Percentiles rank a stretch among this genome's conserved stretches.
Evolutionary conservation across 768 basidiomycete species (phyloP).

Genomic region (Multifurca ochricompacta): DNA sequence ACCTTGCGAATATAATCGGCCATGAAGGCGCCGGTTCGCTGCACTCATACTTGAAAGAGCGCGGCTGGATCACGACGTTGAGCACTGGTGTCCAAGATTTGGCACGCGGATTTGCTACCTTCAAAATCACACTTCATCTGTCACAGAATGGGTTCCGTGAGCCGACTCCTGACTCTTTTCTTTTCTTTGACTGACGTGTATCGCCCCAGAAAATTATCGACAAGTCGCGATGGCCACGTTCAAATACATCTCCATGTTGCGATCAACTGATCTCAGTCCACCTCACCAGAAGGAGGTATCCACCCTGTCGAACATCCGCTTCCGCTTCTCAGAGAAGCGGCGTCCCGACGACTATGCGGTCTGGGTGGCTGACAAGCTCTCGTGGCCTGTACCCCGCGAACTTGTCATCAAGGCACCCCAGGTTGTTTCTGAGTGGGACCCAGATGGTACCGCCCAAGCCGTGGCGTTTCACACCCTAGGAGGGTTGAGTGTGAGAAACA

Average conservation of each 20-base stretch:
- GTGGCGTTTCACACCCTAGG: constrained; percentile 60
- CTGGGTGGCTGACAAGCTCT: constrained; percentile 65
- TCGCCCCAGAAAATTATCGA: constrained; percentile 58
- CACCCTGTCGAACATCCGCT: constrained; percentile 61
- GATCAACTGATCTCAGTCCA: constrained; percentile 49
- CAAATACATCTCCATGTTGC: constrained; percentile 71
- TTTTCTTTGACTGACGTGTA: constrained; percentile 7
- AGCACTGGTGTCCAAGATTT: constrained; percentile 61
- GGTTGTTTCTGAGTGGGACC: constrained; percentile 69
- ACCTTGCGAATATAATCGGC: constrained; percentile 76
- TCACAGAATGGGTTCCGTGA: constrained; percentile 82
- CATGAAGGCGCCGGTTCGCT: constrained; percentile 93
- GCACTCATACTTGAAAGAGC: constrained; percentile 80
- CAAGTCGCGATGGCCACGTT: constrained; percentile 60
- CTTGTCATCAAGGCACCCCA: constrained; percentile 63
- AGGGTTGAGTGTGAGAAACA: constrained; percentile 45
- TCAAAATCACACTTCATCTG: constrained; percentile 74
- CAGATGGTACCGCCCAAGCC: constrained; percentile 34
- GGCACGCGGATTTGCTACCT: constrained; percentile 81
- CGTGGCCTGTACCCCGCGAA: constrained; percentile 75
- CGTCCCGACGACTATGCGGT: constrained; percentile 75
- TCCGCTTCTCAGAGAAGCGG: constrained; percentile 82
- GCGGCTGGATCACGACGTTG: constrained; percentile 78
- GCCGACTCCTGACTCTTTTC: constrained; percentile 25
- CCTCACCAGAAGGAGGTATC: constrained; percentile 74